Percentiles rank a stretch among this genome's conserved stretches.
Evolutionary conservation across 129 eudicot species (phyloP).

Genomic region (Saposhnikovia divaricata): DNA sequence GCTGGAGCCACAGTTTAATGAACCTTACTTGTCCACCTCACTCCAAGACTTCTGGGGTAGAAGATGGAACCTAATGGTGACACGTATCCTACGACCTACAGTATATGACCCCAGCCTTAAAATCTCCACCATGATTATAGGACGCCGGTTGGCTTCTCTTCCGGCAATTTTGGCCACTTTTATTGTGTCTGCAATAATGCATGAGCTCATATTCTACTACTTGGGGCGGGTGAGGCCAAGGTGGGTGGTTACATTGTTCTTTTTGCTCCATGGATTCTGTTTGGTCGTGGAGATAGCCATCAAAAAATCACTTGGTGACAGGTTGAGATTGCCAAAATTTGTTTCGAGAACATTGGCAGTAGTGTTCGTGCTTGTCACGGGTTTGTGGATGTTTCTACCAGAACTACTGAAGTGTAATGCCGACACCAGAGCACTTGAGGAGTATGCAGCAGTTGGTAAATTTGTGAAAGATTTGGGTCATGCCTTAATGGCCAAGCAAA

Average conservation of each 20-base stretch:
- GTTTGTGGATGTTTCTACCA: slow-evolving; percentile 52
- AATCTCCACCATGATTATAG: slow-evolving; percentile 22
- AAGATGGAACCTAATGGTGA: slow-evolving; percentile 83
- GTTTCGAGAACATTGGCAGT: slow-evolving; percentile 27
- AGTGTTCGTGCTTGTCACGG: slow-evolving; percentile 38
- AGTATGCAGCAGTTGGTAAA: slow-evolving; percentile 27
- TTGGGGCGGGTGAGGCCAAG: slow-evolving; percentile 46
- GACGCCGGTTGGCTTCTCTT: slow-evolving; percentile 46
- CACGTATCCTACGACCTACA: slow-evolving; percentile 47
- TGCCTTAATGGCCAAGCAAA: neutral
- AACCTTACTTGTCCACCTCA: slow-evolving; percentile 68
- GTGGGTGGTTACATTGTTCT: slow-evolving; percentile 54
- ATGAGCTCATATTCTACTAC: slow-evolving; percentile 54
- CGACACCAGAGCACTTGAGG: slow-evolving; percentile 38
- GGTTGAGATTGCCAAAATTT: slow-evolving; percentile 27
- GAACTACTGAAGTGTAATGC: slow-evolving; percentile 28
- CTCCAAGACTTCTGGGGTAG: slow-evolving; percentile 89
- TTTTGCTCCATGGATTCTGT: slow-evolving; percentile 55
- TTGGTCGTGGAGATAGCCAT: slow-evolving; percentile 38
- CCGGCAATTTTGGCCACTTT: slow-evolving; percentile 48
- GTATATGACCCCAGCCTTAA: slow-evolving; percentile 40
- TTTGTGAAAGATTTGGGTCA: slow-evolving; percentile 20
- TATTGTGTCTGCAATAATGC: slow-evolving; percentile 61
- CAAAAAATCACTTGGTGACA: slow-evolving; percentile 34
- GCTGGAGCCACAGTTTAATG: slow-evolving; percentile 70